phyloP scores from a whole-genome alignment of 2,329 filamentous ascomycete species.

The Pseudocercospora fuligena region DNA sequence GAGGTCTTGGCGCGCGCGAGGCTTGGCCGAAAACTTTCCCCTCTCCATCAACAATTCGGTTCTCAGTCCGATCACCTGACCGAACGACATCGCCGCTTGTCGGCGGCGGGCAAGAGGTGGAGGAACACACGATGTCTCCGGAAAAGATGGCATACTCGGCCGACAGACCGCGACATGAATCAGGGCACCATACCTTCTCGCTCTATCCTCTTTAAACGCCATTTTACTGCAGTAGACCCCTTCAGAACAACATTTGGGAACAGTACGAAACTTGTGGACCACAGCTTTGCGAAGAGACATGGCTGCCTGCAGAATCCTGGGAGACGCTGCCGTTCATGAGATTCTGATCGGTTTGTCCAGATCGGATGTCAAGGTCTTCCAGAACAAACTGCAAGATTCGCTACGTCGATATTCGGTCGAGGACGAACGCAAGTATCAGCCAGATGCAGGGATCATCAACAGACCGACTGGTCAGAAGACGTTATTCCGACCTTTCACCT shows the following conservation, averaged over 20 bases:
- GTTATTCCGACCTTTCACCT: constrained; percentile 24
- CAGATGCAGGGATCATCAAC: constrained; percentile 15
- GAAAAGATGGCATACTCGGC: background rate
- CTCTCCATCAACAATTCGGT: too few relatives aligned
- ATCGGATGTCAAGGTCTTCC: constrained; percentile 14
- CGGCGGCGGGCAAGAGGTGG: background rate
- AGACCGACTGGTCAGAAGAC: constrained; percentile 22
- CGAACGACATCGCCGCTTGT: background rate
- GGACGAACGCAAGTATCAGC: constrained; percentile 17
- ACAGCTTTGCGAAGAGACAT: background rate
- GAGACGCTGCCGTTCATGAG: constrained; percentile 18
- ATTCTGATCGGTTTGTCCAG: constrained; percentile 18
- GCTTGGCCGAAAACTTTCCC: too few relatives aligned
- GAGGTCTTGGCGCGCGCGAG: background rate
- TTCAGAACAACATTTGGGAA: background rate
- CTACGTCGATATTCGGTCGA: constrained; percentile 15
- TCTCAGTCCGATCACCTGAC: background rate
- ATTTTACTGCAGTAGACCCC: background rate
- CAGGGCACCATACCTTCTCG: background rate
- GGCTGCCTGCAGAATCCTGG: constrained; percentile 16
- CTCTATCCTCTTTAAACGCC: background rate
- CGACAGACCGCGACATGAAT: background rate
- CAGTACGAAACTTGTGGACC: background rate
- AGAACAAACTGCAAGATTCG: constrained; percentile 16
- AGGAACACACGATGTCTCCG: background rate